phyloP scores from a whole-genome alignment of 345 rosid species.

The Pugionium dolabratum region DNA sequence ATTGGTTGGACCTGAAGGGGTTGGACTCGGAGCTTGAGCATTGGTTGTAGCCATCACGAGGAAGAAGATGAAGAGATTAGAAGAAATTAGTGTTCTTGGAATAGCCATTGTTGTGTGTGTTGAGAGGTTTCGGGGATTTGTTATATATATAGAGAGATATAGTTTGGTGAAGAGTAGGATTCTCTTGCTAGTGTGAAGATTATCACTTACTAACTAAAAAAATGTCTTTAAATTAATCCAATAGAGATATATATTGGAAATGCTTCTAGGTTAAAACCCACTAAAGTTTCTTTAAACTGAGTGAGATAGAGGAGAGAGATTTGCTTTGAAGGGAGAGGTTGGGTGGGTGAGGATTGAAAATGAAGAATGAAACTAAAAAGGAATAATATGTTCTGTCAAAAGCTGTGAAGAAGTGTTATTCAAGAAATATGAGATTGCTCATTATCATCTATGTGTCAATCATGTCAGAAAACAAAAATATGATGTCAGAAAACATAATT shows the following conservation, averaged over 20 bases:
- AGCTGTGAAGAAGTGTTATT: conserved; percentile 38
- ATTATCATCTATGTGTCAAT: conserved; percentile 27
- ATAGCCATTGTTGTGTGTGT: conserved; percentile 38
- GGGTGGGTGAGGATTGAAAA: conserved; percentile 39
- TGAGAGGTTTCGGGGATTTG: conserved; percentile 26
- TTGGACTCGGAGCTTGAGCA: conserved; percentile 55
- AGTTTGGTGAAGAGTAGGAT: conserved; percentile 38
- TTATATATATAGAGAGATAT: conserved; percentile 31
- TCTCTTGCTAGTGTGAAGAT: conserved; percentile 31
- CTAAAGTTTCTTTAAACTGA: conserved; percentile 19
- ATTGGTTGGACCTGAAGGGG: conserved; percentile 64
- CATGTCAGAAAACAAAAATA: neutral
- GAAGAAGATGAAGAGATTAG: conserved; percentile 39
- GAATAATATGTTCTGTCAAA: conserved; percentile 23
- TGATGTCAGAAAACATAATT: too few species aligned
- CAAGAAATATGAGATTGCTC: conserved; percentile 33
- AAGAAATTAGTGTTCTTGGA: conserved; percentile 32
- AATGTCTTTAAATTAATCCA: neutral
- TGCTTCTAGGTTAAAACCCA: conserved; percentile 11
- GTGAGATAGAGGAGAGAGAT: conserved; percentile 19
- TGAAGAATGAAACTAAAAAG: conserved; percentile 31
- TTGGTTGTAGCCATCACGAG: conserved; percentile 23
- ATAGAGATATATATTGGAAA: neutral
- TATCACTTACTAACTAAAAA: conserved; percentile 33
- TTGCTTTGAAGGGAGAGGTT: conserved; percentile 40